phyloP scores from a whole-genome alignment of 805 yeast species.

The Candida mattraensis region DNA sequence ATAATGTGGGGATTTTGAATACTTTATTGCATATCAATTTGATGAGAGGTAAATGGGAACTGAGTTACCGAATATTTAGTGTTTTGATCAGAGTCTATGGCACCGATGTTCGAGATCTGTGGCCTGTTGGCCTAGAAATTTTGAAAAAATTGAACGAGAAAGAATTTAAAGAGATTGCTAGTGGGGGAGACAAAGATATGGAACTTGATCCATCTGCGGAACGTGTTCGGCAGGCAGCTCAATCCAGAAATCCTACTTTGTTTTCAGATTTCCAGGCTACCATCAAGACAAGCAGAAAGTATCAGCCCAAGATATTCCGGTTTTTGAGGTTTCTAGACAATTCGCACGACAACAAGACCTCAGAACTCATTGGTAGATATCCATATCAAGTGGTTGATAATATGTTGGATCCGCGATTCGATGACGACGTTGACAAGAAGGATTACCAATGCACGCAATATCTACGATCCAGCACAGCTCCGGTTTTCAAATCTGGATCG shows the following conservation, averaged over 20 bases:
- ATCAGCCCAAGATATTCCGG: conserved; percentile 17
- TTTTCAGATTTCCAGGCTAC: conserved; percentile 1
- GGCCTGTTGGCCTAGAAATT: conserved; percentile 66
- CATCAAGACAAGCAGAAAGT: conserved; percentile 5
- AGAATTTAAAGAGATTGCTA: conserved; percentile 22
- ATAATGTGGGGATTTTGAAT: conserved; percentile 32
- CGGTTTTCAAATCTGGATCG: conserved; percentile 33
- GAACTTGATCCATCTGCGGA: conserved; percentile 4
- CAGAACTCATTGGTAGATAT: conserved; percentile 13
- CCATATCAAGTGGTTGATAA: conserved; percentile 23
- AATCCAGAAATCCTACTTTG: conserved; percentile 2
- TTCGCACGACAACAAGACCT: conserved; percentile 12
- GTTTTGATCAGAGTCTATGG: conserved; percentile 47
- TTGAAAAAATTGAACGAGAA: conserved; percentile 32
- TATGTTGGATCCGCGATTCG: conserved; percentile 9
- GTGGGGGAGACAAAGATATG: too few relatives aligned
- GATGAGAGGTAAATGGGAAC: conserved; percentile 49
- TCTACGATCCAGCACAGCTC: conserved; percentile 14
- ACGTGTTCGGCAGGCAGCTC: conserved; percentile 1
- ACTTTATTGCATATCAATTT: conserved; percentile 51
- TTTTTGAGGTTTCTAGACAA: conserved; percentile 20
- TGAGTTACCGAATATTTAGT: conserved; percentile 54
- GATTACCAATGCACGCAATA: conserved; percentile 11
- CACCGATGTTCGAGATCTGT: conserved; percentile 54
- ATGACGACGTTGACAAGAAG: conserved; percentile 10